phyloP scores from a whole-genome alignment of 306 rosid species.

The Betula pendula region DNA sequence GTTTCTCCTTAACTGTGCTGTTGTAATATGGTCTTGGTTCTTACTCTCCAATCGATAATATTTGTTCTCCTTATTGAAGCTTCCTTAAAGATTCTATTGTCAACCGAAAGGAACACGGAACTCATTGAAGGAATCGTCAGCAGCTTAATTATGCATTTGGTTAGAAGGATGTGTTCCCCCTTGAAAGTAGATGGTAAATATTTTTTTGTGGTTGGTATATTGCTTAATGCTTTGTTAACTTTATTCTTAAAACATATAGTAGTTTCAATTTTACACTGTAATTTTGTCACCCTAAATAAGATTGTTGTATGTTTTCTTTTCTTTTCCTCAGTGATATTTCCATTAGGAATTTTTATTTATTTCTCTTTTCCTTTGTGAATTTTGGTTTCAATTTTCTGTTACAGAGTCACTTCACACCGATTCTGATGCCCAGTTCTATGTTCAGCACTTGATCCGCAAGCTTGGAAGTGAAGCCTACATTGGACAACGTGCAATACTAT shows the following conservation, averaged over 20 bases:
- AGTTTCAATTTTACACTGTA: background rate
- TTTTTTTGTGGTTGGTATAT: background rate
- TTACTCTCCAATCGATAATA: background rate
- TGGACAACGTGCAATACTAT: constrained; percentile 72
- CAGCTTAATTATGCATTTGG: constrained; percentile 66
- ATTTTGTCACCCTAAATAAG: background rate
- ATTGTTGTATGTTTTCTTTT: constrained; percentile 17
- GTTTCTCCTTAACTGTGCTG: background rate
- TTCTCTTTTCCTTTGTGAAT: constrained; percentile 1
- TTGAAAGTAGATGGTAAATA: constrained; percentile 59
- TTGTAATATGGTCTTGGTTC: background rate
- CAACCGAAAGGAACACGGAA: constrained; percentile 51
- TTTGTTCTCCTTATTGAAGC: constrained; percentile 45
- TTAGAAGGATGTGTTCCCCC: constrained; percentile 59
- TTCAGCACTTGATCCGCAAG: constrained; percentile 79
- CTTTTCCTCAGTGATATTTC: constrained; percentile 17
- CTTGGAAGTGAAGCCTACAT: constrained; percentile 69
- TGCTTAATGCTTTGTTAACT: background rate
- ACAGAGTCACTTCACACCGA: constrained; percentile 48
- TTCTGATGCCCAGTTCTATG: constrained; percentile 40
- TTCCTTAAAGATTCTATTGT: constrained; percentile 62
- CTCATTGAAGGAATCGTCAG: constrained; percentile 65
- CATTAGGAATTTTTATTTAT: constrained; percentile 14
- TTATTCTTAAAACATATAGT: background rate
- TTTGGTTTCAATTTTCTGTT: constrained; percentile 19